Conservation (phyloP, 2,329 filamentous ascomycete genomes). For the Aspergillus pseudoglaucus region DNA sequence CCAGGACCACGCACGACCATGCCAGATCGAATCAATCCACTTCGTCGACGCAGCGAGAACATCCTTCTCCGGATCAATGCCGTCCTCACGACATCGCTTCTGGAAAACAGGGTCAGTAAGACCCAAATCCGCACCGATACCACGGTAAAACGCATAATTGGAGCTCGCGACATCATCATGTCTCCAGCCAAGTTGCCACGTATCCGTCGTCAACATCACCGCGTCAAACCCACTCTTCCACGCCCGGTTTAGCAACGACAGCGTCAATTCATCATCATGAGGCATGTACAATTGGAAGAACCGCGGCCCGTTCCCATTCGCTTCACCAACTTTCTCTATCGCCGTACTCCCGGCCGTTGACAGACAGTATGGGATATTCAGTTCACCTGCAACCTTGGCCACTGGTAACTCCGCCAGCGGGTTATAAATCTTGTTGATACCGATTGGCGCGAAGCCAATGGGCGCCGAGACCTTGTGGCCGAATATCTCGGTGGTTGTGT, state of each 20-base stretch:
- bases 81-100: conserved; percentile 43
- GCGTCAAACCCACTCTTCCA: conserved; percentile 50
- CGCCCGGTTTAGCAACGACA: conserved; percentile 52
- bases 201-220: conserved; percentile 57
- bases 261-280: conserved; percentile 54
- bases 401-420: conserved; percentile 53
- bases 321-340: conserved; percentile 53
- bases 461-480: conserved; percentile 54
- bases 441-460: conserved; percentile 59
- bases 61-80: conserved; percentile 48
- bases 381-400: conserved; percentile 53
- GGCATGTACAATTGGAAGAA: conserved; percentile 62
- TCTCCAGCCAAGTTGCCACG: conserved; percentile 58
- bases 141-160: conserved; percentile 60
- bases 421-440: conserved; percentile 62
- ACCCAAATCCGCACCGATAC: conserved; percentile 51
- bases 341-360: conserved; percentile 51
- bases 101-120: conserved; percentile 56
- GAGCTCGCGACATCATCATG: conserved; percentile 51
- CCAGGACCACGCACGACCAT: conserved; percentile 59
- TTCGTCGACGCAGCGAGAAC: conserved; percentile 51
- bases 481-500: conserved; percentile 54
- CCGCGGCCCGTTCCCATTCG: conserved; percentile 48
- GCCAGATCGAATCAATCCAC: conserved; percentile 62
- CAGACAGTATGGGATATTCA: conserved; percentile 55